A percentile compares a stretch with the other conserved stretches of the same genome.
Evolutionary conservation across 1,284 basidiomycete genomes (phyloP).

Genomic region (Apiotrichum mycotoxinovorans): DNA sequence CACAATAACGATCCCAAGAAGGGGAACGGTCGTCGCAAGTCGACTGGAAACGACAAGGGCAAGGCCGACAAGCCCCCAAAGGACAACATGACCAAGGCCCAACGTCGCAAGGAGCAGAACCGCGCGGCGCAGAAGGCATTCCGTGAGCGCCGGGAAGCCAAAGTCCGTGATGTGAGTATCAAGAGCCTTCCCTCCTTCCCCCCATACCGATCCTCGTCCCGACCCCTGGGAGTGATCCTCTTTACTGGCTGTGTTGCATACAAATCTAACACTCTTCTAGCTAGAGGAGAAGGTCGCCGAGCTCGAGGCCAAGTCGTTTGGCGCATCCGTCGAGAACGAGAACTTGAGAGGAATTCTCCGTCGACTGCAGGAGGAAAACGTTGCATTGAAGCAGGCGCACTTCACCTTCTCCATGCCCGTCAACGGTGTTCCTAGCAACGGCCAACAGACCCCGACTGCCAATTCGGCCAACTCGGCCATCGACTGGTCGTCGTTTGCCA

Average conservation of each 20-base stretch:
- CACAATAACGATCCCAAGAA: slow-evolving; percentile 28
- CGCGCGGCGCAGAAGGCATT: slow-evolving; percentile 52
- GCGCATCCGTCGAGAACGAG: slow-evolving; percentile 48
- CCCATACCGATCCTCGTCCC: too few relatives aligned
- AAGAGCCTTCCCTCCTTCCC: too few relatives aligned
- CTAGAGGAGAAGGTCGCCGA: slow-evolving; percentile 49
- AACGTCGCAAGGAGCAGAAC: slow-evolving; percentile 51
- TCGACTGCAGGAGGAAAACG: slow-evolving; percentile 50
- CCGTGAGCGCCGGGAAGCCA: slow-evolving; percentile 49
- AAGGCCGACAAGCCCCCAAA: slow-evolving; percentile 10
- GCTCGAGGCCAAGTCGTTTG: slow-evolving; percentile 46
- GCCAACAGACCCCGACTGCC: slow-evolving; percentile 8
- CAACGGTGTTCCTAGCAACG: slow-evolving; percentile 14
- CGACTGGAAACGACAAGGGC: slow-evolving; percentile 10
- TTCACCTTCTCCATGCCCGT: slow-evolving; percentile 50
- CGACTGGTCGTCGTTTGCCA: slow-evolving; percentile 20
- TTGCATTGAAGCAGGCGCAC: slow-evolving; percentile 46
- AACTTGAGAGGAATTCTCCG: slow-evolving; percentile 48
- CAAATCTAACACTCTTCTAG: slow-evolving; percentile 20
- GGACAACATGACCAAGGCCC: slow-evolving; percentile 38
- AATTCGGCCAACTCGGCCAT: slow-evolving; percentile 2
- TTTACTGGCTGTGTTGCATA: too few relatives aligned
- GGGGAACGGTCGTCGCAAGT: neutral
- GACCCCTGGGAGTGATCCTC: too few relatives aligned
- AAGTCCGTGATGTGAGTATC: slow-evolving; percentile 47